A percentile compares a stretch with the other conserved stretches of the same genome.
phyloP scores from a whole-genome alignment of 2,329 filamentous ascomycete species.

The Colletotrichum euphorbiae region DNA sequence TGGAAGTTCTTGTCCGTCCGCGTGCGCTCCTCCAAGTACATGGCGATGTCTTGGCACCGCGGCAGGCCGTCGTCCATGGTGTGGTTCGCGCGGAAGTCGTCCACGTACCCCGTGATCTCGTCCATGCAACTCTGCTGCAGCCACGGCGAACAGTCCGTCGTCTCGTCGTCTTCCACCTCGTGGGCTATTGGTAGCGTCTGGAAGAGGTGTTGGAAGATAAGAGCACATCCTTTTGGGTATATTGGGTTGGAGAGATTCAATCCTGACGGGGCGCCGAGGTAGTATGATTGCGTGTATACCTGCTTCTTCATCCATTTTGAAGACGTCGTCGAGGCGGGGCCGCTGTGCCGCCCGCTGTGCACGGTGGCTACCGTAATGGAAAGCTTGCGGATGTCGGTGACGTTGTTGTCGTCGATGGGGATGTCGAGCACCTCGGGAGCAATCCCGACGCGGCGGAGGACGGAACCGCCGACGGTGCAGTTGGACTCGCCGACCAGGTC shows the following conservation, averaged over 20 bases:
- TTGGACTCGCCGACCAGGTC: constrained; percentile 38
- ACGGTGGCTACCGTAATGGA: constrained; percentile 34
- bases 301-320: constrained; percentile 36
- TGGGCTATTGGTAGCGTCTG: constrained; percentile 36
- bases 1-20: constrained; percentile 32
- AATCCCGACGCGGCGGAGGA: constrained; percentile 38
- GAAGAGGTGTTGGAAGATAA: constrained; percentile 39
- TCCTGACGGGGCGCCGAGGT: constrained; percentile 33
- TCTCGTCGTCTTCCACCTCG: constrained; percentile 32
- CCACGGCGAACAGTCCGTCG: constrained; percentile 37
- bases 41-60: constrained; percentile 32
- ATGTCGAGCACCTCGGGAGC: constrained; percentile 37
- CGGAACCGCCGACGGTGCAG: constrained; percentile 37
- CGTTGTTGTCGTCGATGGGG: constrained; percentile 35
- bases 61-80: constrained; percentile 21
- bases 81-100: constrained; percentile 36
- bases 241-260: constrained; percentile 18
- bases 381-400: constrained; percentile 34
- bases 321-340: not conserved
- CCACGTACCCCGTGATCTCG: constrained; percentile 39
- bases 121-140: constrained; percentile 40
- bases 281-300: constrained; percentile 37
- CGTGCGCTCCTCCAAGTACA: constrained; percentile 38
- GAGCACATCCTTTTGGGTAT: constrained; percentile 36
- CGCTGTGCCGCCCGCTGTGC: not conserved